These are phyloP conservation scores for Pichia sp. DNA, from an alignment of 1,139 yeast species.

Conservation along the genomic window DNA sequence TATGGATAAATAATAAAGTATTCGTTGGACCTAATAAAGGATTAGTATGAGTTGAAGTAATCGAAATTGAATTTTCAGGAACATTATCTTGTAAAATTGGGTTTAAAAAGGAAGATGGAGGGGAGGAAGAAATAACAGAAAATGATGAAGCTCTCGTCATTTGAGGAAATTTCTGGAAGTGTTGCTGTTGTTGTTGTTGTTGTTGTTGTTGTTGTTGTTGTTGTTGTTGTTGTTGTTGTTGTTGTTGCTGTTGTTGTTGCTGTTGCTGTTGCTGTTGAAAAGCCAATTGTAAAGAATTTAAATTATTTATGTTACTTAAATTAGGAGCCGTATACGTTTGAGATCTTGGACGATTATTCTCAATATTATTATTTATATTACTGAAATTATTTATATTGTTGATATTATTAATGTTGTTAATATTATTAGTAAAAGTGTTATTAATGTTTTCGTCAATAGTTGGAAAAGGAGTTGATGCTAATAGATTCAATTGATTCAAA, in stretches of 20 bases:
- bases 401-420: background rate
- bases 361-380: slow-evolving; percentile 5
- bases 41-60: slow-evolving; percentile 63
- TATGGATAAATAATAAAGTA: slow-evolving; percentile 67
- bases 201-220: background rate
- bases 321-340: slow-evolving; percentile 31
- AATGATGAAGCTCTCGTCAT: slow-evolving; percentile 16
- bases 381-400: background rate
- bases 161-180: background rate
- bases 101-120: background rate
- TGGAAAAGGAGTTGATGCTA: background rate
- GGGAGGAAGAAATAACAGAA: slow-evolving; percentile 11
- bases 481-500: background rate
- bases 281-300: slow-evolving; percentile 1
- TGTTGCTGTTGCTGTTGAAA: slow-evolving; percentile 11
- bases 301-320: background rate
- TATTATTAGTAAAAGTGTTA: slow-evolving; percentile 6
- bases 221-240: slow-evolving; percentile 14
- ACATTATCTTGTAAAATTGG: slow-evolving; percentile 47
- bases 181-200: too few relatives aligned
- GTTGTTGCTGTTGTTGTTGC: slow-evolving; percentile 20
- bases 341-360: slow-evolving; percentile 34
- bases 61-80: slow-evolving; percentile 41
- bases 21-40: slow-evolving; percentile 71
- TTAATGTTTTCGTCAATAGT: background rate